Base-by-base conservation (phyloP, 2,329 filamentous ascomycete species). In the Ceratocystis alfenasii region DNA sequence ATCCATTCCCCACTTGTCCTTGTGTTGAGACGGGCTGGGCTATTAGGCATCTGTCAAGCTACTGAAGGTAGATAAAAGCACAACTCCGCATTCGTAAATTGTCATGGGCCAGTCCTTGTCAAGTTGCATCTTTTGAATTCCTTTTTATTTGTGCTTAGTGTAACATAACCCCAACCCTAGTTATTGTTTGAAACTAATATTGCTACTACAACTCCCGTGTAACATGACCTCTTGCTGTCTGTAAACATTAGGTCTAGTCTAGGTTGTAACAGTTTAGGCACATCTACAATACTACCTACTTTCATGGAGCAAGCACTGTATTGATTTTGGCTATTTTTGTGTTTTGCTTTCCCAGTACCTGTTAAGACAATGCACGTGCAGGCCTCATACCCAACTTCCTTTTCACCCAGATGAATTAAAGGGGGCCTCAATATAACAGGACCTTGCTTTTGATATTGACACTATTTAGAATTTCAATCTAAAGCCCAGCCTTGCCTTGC, bases 391-490 rank as follows among this genome's bases (percentile, higher is more conserved):
- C 53, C 22, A 57, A n/a, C 53, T 28, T 25, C 22, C 20, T 12
- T 28, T 30, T 15, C 28, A 7, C 22, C 2, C 53, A 8, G n/a
- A 22, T 25, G 10, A 15, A 17, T 10, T 7, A 4, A 57, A 57
- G 53, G 33, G 53, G 53, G 53, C 53, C 53, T 57, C 53, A 57
- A 57, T 57, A 30, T 7, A 57, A 12, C 22, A 17, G 53, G 28
- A 30, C 22, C 22, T 30, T 57, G 53, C 22, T 57, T 41, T 57
- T 12, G 22, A 17, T 17, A 2, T 57, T 25, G 53, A 3, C 53
- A 33, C 53, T 30, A 28, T 30, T 17, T 33, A 28, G 25, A 12
- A 15, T 22, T 55, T n/a, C 30, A 6, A 17, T 30, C 15, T 17
- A 6, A n/a, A n/a, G 53, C 22, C 5, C 28, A 28, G 28, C 28